These are phyloP conservation scores for Penicillium nordicum DNA, from an alignment of 2,329 filamentous ascomycete genomes.

Conservation along the genomic window DNA sequence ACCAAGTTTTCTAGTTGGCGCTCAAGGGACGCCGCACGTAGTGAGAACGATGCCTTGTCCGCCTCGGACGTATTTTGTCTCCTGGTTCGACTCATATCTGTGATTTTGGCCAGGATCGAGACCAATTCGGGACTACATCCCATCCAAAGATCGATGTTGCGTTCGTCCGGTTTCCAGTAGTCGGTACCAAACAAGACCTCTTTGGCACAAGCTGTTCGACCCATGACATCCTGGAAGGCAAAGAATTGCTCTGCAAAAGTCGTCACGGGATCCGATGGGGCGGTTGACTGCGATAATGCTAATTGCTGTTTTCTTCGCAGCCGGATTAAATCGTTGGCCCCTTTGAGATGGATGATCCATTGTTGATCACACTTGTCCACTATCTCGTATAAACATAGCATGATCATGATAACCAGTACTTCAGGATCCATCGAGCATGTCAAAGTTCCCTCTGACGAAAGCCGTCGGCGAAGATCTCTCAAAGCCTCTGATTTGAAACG, in stretches of 20 bases:
- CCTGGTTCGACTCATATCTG: constrained; percentile 43
- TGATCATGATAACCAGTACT: constrained; percentile 45
- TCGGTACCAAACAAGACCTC: constrained; percentile 47
- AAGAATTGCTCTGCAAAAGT: constrained; percentile 48
- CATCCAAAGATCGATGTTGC: constrained; percentile 47
- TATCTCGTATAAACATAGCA: constrained; percentile 48
- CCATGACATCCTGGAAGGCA: constrained; percentile 52
- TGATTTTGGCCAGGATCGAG: constrained; percentile 47
- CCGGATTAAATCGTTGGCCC: constrained; percentile 48
- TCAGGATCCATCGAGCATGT: constrained; percentile 33
- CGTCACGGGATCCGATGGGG: constrained; percentile 25
- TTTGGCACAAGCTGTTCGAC: constrained; percentile 50
- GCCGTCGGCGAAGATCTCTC: constrained; percentile 34
- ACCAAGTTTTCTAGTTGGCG: constrained; percentile 32
- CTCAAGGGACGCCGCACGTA: constrained; percentile 36
- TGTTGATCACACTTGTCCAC: constrained; percentile 43
- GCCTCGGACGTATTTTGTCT: constrained; percentile 27
- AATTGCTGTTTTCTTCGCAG: constrained; percentile 32
- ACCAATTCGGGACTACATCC: constrained; percentile 49
- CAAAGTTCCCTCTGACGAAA: constrained; percentile 28
- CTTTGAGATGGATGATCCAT: constrained; percentile 50
- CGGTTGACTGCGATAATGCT: constrained; percentile 8
- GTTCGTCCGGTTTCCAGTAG: constrained; percentile 44
- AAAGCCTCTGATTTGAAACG: constrained; percentile 39
- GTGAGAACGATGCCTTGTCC: constrained; percentile 27